phyloP scores from a whole-genome alignment of 2,329 filamentous ascomycete genomes.

The Aspergillus terreus region DNA sequence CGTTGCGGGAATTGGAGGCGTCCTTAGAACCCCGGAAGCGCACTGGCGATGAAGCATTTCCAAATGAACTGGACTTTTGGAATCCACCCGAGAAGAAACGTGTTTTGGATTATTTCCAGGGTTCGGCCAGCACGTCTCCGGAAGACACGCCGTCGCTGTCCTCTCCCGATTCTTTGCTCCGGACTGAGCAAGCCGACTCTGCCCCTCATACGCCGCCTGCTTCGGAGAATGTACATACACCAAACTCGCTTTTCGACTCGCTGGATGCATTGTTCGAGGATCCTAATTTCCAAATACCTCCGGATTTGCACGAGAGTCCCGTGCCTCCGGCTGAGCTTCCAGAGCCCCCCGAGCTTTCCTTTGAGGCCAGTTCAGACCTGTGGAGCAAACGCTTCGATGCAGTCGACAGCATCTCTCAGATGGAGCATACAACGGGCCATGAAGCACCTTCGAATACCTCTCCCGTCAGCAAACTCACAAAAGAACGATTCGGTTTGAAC shows the following conservation, averaged over 20 bases:
- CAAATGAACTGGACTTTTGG: conserved; percentile 12
- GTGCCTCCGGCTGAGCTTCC: not conserved
- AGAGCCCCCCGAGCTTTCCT: not conserved
- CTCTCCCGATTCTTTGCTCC: conserved; percentile 16
- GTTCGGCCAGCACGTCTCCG: conserved; percentile 8
- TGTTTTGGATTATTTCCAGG: conserved; percentile 4
- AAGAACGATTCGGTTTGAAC: conserved; percentile 19
- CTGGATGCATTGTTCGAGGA: conserved; percentile 20
- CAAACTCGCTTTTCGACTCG: conserved; percentile 17
- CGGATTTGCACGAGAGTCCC: conserved; percentile 1
- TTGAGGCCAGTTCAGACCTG: too few relatives aligned
- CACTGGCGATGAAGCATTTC: conserved; percentile 18
- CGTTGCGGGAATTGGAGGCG: conserved; percentile 16
- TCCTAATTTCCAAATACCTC: conserved; percentile 7
- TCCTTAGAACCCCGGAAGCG: conserved; percentile 21
- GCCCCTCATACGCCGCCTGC: conserved; percentile 14
- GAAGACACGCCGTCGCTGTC: conserved; percentile 18
- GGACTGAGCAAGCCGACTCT: conserved; percentile 12
- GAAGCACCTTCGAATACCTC: not conserved
- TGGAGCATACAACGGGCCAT: not conserved
- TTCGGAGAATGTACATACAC: conserved; percentile 12
- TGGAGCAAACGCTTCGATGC: too few relatives aligned
- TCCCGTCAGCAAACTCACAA: conserved; percentile 17
- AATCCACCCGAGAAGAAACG: conserved; percentile 17
- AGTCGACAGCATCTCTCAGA: too few relatives aligned